Evolutionary conservation across 208 protist genomes (phyloP), one percentile per base, ranked within the genome.

Genomic region (Leishmania braziliensis): DNA sequence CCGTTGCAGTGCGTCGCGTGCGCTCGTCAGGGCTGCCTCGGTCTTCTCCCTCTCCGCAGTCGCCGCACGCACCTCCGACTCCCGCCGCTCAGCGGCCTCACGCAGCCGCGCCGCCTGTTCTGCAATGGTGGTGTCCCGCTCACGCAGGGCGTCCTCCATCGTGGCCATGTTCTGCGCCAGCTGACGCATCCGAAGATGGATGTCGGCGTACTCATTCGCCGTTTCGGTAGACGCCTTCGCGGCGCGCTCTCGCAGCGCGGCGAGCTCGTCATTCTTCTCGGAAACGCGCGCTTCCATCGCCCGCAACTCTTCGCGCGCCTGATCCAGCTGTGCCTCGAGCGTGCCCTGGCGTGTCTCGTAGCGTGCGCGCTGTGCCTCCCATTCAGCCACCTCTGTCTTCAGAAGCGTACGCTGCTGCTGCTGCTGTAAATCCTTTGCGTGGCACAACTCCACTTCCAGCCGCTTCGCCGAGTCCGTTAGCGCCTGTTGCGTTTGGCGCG

Each of bases 361-460:
- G 63, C 80, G 75, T 5, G 58, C 63, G 3, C 74, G 58, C 60
- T 69, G 51, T 26, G 58, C 58, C 39, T 58, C 86, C 80, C 72
- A 82, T 48, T 83, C 74, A 20, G 65, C 75, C 6, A 68, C 65
- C 1, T n/a, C 58, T 43, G 48, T n/a, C 68, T 60, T 39, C n/a
- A 75, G 51, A 9, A 51, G n/a, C 58, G 54, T 62, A 50, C 68
- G 48, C 36, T 82, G 80, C 66, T 71, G 48, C 54, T 73, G n/a
- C 77, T 80, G 23, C 54, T 88, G 82, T 36, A 87, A 82, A 60
- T 94, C 91, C n/a, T 84, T 51, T n/a, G 83, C 75, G 79, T 94
- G 91, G 63, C 85, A 88, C 9, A 94, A 77, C 70, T 92, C 84
- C 63, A 92, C 89, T 77, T 92, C 89, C 2, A 86, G 63, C 18